Evolutionary conservation across 345 rosid genomes (phyloP), one percentile per base, ranked within the genome.

Genomic region (Citrus reticulata): DNA sequence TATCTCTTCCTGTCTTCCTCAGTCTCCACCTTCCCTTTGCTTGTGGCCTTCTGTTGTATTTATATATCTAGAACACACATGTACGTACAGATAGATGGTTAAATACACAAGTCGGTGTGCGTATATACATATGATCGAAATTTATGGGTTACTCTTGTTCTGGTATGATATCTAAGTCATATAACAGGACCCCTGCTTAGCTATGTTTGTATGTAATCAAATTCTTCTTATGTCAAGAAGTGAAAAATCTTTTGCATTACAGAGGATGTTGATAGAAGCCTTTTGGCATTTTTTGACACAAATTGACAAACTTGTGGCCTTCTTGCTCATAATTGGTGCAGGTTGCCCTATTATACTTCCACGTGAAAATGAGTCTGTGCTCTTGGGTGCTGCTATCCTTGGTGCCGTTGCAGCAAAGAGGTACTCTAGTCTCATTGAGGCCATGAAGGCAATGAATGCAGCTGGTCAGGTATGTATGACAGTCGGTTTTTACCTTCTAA

Each of bases 301-400:
- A 25, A 46, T 64, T 69, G 78, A 62, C 58, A 4, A 57, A 32
- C 39, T n/a, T 51, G 25, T 67, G 35, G 37, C 71, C 24, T 71
- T 72, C 55, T 65, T 64, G 42, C 22, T 84, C 24, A 8, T 42
- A n/a, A 37, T 27, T 76, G 55, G 39, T 85, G 78, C 85, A 93
- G 99, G 98, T 88, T 95, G 91, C 82, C 89, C 95, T 29, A 89
- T 95, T 58, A 82, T 93, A 80, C 98, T 92, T 82, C 99, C 99
- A 1, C 92, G 93, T 68, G 98, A 93, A 87, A 92, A 87, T 77
- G 94, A 93, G 86, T 89, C 97, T 51, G 94, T 91, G 72, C 97
- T 95, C 54, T 80, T 95, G 76, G 98, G 98, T 84, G 97, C 95
- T 81, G 94, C 99, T 24, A 95, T 94, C 85, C 97, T 93, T 20